A percentile compares a stretch with the other conserved stretches of the same genome.
These are phyloP conservation scores for Penicillium palitans DNA, from an alignment of 2,329 filamentous ascomycete genomes.

Conservation along the genomic window DNA sequence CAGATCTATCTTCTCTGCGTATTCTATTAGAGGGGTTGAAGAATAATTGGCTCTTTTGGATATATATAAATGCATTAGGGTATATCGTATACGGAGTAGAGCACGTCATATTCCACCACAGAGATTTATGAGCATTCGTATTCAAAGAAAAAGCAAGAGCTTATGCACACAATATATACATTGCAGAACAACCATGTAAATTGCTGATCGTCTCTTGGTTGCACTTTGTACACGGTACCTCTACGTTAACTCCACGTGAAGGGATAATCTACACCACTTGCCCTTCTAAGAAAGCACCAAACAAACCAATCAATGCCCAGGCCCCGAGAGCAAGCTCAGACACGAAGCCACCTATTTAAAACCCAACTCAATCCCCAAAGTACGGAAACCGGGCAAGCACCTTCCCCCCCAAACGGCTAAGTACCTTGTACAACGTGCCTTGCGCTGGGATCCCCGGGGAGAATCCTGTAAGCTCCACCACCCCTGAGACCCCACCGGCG, in stretches of 20 bases:
- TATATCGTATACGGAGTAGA: not conserved
- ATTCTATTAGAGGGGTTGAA: not conserved
- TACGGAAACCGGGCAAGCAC: not conserved
- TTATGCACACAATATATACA: not conserved
- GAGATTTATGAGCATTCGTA: not conserved
- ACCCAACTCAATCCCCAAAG: not conserved
- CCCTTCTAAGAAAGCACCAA: not conserved
- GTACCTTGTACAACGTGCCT: slow-evolving; percentile 17
- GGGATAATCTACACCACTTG: not conserved
- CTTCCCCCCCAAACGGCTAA: not conserved
- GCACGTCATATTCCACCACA: not conserved
- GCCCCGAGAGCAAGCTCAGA: not conserved
- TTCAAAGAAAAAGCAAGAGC: not conserved
- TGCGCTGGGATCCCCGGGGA: slow-evolving; percentile 22
- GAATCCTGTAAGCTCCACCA: slow-evolving; percentile 27
- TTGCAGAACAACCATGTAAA: slow-evolving; percentile 4
- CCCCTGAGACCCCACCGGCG: slow-evolving; percentile 22
- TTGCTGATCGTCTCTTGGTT: not conserved
- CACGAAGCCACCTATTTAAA: not conserved
- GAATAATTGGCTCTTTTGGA: not conserved
- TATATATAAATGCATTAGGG: not conserved
- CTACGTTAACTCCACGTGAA: not conserved
- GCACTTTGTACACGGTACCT: slow-evolving; percentile 13
- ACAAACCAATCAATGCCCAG: not conserved
- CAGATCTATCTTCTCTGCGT: not conserved